Evolutionary conservation across 805 yeast species (phyloP), one percentile per base, ranked within the genome.

Genomic region (Kodamaea sagamina): DNA sequence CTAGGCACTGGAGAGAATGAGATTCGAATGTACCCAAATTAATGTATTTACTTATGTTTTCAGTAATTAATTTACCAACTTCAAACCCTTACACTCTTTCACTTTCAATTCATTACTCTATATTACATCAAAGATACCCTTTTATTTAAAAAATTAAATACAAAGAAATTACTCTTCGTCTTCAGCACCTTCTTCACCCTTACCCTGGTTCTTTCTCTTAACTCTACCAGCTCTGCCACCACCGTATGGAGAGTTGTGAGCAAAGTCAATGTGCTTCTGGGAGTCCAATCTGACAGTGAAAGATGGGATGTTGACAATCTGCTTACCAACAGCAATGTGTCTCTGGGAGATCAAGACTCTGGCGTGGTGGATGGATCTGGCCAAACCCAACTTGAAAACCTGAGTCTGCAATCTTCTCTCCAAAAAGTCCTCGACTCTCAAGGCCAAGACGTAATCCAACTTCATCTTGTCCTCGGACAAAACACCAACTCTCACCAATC

Each of bases 151-250:
- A 42, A 39, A 26, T 35, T 35, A 35, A 35, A 21, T 29, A 29
- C 34, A 29, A 29, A 31, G 18, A 55, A 72, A 67, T 79, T 82
- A 84, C 75, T 86, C 86, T 63, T 78, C 96, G 50, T 69, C 92
- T 53, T 69, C 89, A 63, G 75, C 92, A 57, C 74, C 90, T 55
- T 72, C 84, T 57, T 68, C 76, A 59, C 72, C 78, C 74, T 79
- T 77, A 65, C 69, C 75, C 68, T 75, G 81, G 83, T 86, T 82
- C 77, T 81, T 88, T 86, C 98, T 89, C 85, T 93, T 95, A 70
- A 89, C 96, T 84, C 99, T 93, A 75, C 99, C 99, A 63, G 99
- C 95, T 82, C 99, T 92, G 65, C 97, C 99, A 80, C 99, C 99
- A 77, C 99, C 99, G 90, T 88, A 92, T 76, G 99, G 99, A 61